Evolutionary conservation across 2,329 filamentous ascomycete genomes (phyloP).

Genomic region (Trichoderma harzianum): DNA sequence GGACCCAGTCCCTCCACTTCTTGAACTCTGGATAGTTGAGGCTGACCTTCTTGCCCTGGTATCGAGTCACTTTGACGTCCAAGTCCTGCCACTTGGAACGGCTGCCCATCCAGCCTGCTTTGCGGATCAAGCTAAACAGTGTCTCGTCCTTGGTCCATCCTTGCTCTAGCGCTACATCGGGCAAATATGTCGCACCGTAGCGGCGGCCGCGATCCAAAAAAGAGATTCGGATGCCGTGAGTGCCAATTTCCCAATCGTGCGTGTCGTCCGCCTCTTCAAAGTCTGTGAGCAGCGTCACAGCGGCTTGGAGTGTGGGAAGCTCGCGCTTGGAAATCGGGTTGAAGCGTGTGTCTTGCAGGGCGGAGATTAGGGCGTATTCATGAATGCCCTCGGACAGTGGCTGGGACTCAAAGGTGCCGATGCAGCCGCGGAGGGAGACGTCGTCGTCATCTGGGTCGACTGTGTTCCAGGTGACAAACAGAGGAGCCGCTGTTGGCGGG

Average conservation of each 20-base stretch:
- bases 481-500: conserved; percentile 56
- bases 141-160: conserved; percentile 95
- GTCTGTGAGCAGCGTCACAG: conserved; percentile 78
- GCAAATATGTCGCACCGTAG: conserved; percentile 85
- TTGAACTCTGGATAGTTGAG: conserved; percentile 71
- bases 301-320: conserved; percentile 57
- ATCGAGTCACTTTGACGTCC: conserved; percentile 74
- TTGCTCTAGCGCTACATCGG: conserved; percentile 87
- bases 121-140: conserved; percentile 83
- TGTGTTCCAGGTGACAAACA: conserved; percentile 96
- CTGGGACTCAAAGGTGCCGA: conserved; percentile 85
- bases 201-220: conserved; percentile 72
- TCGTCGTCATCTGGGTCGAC: conserved; percentile 38
- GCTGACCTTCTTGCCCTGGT: conserved; percentile 77
- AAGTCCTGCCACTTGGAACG: conserved; percentile 76
- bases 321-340: conserved; percentile 51
- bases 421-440: conserved; percentile 79
- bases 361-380: conserved; percentile 79
- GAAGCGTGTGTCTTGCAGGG: conserved; percentile 62
- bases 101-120: conserved; percentile 88
- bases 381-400: conserved; percentile 69
- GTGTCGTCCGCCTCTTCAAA: conserved; percentile 73
- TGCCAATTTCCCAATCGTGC: conserved; percentile 83
- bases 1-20: conserved; percentile 74
- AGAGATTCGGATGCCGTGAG: conserved; percentile 81